Conservation (phyloP, 257 asterid genomes). For the Jaltomata sinuosa region DNA sequence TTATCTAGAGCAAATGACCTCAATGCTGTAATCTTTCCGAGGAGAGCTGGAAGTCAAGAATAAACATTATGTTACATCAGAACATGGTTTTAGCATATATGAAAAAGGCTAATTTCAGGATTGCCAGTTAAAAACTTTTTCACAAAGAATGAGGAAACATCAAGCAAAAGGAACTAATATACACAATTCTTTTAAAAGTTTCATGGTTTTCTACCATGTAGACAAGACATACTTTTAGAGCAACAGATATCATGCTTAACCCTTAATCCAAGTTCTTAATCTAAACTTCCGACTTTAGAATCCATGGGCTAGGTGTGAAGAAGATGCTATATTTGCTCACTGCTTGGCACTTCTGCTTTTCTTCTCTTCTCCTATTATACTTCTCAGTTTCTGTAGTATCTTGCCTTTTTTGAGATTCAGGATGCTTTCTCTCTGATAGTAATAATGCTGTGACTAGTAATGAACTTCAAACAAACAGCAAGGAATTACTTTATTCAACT, state of each 20-base stretch:
- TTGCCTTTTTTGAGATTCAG: background rate
- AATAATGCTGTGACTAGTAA: background rate
- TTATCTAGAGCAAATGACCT: constrained; percentile 60
- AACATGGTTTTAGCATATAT: background rate
- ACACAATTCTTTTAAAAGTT: background rate
- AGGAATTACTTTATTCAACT: background rate
- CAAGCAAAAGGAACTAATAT: background rate
- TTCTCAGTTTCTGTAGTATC: background rate
- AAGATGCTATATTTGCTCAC: background rate
- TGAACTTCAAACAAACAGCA: background rate
- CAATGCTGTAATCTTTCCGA: constrained; percentile 61
- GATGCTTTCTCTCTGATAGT: background rate
- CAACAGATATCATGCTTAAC: background rate
- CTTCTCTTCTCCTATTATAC: background rate
- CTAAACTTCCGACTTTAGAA: background rate
- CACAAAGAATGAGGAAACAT: background rate
- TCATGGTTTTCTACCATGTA: background rate
- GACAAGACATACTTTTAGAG: background rate
- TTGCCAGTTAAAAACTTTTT: background rate
- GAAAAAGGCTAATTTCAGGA: background rate
- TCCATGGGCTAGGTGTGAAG: background rate
- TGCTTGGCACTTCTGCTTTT: background rate
- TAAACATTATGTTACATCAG: background rate
- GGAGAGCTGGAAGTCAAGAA: constrained; percentile 34
- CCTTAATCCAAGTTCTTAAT: background rate